Evolutionary conservation across 2,329 filamentous ascomycete species (phyloP), one percentile per base, ranked within the genome.

Genomic region (Metarhizium album): DNA sequence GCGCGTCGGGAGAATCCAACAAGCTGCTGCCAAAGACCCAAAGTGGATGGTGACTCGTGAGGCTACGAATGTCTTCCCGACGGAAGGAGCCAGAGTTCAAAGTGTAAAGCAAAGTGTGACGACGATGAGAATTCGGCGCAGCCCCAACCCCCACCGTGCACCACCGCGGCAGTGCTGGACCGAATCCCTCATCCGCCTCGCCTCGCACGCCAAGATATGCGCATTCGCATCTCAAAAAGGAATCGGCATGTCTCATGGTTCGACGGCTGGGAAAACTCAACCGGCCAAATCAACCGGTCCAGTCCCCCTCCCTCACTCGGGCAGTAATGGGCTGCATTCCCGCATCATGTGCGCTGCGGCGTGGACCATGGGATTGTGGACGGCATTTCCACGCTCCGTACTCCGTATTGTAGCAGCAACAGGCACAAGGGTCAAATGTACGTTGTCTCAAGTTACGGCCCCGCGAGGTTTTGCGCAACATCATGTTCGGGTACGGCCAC

Each of bases 201-300:
- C 7, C 27, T 6, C 27, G 7, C 27, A 29, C 27, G 27, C 18
- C 20, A 45, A 23, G 50, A 52, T 42, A 35, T 33, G 35, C 50
- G 24, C 22, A 31, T 24, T 37, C 42, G 14, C 22, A n/a, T 35
- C 50, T 29, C 24, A 48, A 52, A 29, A 4, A 52, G 42, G 33
- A 47, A 6, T 8, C 23, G 13, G 38, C 8, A 20, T 31, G 40
- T 42, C 47, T 45, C 27, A 45, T 52, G 45, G 46, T 23, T 43
- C 40, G 42, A 6, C 33, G 20, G 33, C 40, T 33, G 46, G 49
- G 46, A 35, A 47, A 51, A 51, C 38, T 42, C 35, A 9, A 45
- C 45, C 40, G 43, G 46, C 49, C 48, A 38, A 20, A 43, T n/a
- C 40, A 23, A 14, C n/a, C 20, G 24, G 4, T 22, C 43, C 24